Base-by-base conservation (phyloP, 75 land plant species). In the Selaginella tamariscina region DNA sequence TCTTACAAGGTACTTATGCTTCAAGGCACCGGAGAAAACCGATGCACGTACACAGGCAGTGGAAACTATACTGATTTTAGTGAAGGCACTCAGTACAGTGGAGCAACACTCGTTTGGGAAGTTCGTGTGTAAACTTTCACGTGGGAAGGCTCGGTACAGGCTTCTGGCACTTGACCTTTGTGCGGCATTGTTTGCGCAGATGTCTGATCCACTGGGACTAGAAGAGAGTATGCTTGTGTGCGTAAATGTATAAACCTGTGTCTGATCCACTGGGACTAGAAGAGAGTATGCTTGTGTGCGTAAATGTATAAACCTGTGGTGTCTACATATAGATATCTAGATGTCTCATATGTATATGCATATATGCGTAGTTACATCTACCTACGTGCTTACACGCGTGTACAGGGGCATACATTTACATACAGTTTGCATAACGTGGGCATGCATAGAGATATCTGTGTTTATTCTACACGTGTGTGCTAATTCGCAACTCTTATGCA, bases 11-110 rank as follows among this genome's bases (percentile, higher is more conserved):
- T 83, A 79, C 68, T 68, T 91, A 56, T 74, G 73, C 11, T 63
- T 60, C 5, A 91, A 87, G 56, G 82, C 96, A 1, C 88, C 88
- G 13, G 96, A 87, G 76, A 85, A 72, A 62, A 68, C 85, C 18
- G 96, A 91, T 33, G 72, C 70, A 0, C 78, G 91, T 49, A 81
- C 81, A 2, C 24, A 54, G 28, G 88, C 88, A 0, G 91, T 91
- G 33, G 96, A 87, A 30, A 59, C 88, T 0, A 75, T 85, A 0
- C 27, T 85, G 78, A 78, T 75, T 71, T 33, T 91, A 56, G 78
- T 87, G 27, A 68, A 31, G 65, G 67, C 31, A 1, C 60, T 91
- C 71, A 72, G 75, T 20, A 30, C 55, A 2, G 74, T 54, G 22
- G 91, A 87, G 33, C 82, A 77, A 60, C 27, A 77, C 32, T 77